phyloP scores from a whole-genome alignment of 176 grass and related monocot species.

The Oropetium thomaeum region DNA sequence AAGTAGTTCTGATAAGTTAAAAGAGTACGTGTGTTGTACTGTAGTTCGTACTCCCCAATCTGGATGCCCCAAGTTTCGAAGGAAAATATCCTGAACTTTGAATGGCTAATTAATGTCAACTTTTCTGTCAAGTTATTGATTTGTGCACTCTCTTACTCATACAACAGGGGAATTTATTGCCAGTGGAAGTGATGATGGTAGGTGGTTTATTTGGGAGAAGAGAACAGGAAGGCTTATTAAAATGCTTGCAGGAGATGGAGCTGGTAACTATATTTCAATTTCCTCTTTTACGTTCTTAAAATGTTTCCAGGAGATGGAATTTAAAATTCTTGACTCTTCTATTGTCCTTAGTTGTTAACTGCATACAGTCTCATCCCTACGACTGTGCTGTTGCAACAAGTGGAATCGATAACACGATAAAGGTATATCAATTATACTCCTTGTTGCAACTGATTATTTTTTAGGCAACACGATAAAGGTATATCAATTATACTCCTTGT shows the following conservation, averaged over 20 bases:
- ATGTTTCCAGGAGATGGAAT: no score
- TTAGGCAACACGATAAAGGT: no score
- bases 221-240: conserved; percentile 91
- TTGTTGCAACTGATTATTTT: neutral
- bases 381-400: conserved; percentile 93
- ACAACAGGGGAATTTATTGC: conserved; percentile 83
- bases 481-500: neutral
- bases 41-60: neutral
- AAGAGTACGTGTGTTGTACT: neutral
- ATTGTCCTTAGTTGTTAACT: conserved; percentile 84
- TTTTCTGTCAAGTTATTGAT: neutral
- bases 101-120: neutral
- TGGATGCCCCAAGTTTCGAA: neutral
- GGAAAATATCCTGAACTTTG: neutral
- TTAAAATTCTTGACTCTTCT: conserved; percentile 29
- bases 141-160: conserved; percentile 15
- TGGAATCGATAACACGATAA: conserved; percentile 90
- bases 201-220: conserved; percentile 99
- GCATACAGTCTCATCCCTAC: conserved; percentile 94
- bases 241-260: conserved; percentile 89
- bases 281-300: neutral
- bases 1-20: neutral
- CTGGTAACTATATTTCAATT: conserved; percentile 59
- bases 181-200: conserved; percentile 97
- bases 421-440: conserved; percentile 49